These are phyloP conservation scores for Parasitella parasitica DNA, from an alignment of 371 early-diverging fungal genomes.

Conservation along the genomic window DNA sequence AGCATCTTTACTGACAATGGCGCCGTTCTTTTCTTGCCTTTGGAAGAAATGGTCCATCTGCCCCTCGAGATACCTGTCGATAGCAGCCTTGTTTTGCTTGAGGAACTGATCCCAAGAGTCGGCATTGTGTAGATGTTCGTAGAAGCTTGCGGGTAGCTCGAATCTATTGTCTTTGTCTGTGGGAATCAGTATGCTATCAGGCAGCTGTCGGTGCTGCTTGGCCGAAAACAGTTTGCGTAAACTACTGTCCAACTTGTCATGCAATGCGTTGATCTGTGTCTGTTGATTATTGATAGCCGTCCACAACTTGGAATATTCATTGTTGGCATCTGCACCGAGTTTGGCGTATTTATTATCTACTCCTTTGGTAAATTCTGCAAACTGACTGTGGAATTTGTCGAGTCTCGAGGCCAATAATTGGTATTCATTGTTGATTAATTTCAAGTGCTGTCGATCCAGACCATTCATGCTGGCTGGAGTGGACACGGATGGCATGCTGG, in stretches of 20 bases:
- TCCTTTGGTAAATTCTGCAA: background rate
- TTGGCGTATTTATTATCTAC: background rate
- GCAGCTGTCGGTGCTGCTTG: background rate
- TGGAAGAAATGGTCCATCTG: conserved; percentile 2
- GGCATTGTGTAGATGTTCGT: background rate
- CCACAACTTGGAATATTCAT: background rate
- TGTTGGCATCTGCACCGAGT: background rate
- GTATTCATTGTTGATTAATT: background rate
- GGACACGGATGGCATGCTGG: background rate
- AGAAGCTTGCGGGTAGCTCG: background rate
- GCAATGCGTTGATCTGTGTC: background rate
- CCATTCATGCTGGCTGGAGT: background rate
- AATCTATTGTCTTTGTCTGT: conserved; percentile 6
- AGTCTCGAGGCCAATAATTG: background rate
- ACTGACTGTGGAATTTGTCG: background rate
- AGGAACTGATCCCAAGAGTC: conserved; percentile 4
- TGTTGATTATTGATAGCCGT: background rate
- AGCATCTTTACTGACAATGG: conserved; percentile 8
- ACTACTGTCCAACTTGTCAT: background rate
- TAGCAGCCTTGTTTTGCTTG: conserved; percentile 2
- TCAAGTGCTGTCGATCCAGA: background rate
- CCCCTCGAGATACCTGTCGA: background rate
- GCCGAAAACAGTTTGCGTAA: background rate
- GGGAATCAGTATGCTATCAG: conserved; percentile 1
- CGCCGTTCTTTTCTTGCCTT: conserved; percentile 8